Evolutionary conservation across 2,329 filamentous ascomycete genomes (phyloP), one percentile per base, ranked within the genome.

Genomic region (Dactylonectria estremocensis): DNA sequence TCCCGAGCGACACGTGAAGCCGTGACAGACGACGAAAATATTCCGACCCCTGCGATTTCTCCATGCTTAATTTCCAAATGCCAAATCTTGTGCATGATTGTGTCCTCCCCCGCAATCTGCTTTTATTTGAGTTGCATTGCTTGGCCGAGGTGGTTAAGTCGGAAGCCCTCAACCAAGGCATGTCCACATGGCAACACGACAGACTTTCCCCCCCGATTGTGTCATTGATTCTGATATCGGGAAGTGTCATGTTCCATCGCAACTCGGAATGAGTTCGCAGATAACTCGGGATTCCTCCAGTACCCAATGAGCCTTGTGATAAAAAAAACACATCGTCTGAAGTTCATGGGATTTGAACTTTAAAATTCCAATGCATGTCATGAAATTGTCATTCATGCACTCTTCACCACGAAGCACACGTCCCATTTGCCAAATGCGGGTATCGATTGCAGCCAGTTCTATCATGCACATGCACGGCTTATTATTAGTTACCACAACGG

Each of bases 1-100:
- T 50, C 63, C 49, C 16, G 35, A 37, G 24, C 24, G 59, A 54
- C 64, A 67, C 54, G 64, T 67, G 64, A 67, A 66, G 57, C 43
- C 45, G 50, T 24, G 22, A 60, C 5, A 31, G 40, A 46, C 48
- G 46, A 45, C 31, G 45, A 52, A 28, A 55, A 20, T 45, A 43
- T 20, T 16, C 28, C 16, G 43, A 57, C 54, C 54, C 54, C 49
- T 53, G 62, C 40, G 28, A 18, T 57, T 52, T 57, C 33, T 52
- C 61, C 46, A 57, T 52, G 54, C 14, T 64, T 52, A 64, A 59
- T 53, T 64, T 53, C 48, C 48, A 64, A 31, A 24, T 24, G 33
- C 28, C 33, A 22, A 33, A n/a, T 43, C 53, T 22, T 49, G 40
- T 64, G 59, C 64, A 63, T 59, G 22, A 54, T 50, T 49, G 45